phyloP scores from a whole-genome alignment of 306 rosid genomes.

The Acacia crassicarpa region DNA sequence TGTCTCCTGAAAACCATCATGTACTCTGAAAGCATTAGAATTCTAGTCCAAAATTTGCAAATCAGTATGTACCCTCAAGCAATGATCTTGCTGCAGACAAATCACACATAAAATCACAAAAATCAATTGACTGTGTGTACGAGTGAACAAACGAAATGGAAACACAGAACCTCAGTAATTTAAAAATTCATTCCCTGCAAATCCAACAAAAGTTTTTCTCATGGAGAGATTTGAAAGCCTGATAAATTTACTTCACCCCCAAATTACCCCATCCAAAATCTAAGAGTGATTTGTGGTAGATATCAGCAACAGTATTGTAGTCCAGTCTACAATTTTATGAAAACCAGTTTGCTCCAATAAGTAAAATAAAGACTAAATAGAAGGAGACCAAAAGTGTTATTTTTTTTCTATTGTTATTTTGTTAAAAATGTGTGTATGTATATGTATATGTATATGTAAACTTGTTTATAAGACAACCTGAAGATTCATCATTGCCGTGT shows the following conservation, averaged over 20 bases:
- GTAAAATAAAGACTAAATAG: conserved; percentile 8
- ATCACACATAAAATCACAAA: not conserved
- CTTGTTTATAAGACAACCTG: conserved; percentile 55
- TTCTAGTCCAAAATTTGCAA: conserved; percentile 4
- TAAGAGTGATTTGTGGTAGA: not conserved
- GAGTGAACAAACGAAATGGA: not conserved
- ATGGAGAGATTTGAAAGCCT: not conserved
- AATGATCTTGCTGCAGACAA: not conserved
- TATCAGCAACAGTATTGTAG: not conserved
- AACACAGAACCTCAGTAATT: not conserved
- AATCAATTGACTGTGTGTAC: not conserved
- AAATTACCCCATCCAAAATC: not conserved
- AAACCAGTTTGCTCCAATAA: not conserved
- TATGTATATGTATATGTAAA: not conserved
- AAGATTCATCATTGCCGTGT: conserved; percentile 98
- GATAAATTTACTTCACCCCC: not conserved
- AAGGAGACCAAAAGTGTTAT: not conserved
- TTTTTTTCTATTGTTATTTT: not conserved
- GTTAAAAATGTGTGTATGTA: not conserved
- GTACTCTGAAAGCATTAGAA: conserved; percentile 23
- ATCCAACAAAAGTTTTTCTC: not conserved
- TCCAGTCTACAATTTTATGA: not conserved
- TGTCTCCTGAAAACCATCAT: conserved; percentile 66
- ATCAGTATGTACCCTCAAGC: not conserved
- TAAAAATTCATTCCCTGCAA: not conserved